A percentile compares a stretch with the other conserved stretches of the same genome.
These are phyloP conservation scores for Dactylellina cionopaga DNA, from an alignment of 2,329 filamentous ascomycete species.

Conservation along the genomic window DNA sequence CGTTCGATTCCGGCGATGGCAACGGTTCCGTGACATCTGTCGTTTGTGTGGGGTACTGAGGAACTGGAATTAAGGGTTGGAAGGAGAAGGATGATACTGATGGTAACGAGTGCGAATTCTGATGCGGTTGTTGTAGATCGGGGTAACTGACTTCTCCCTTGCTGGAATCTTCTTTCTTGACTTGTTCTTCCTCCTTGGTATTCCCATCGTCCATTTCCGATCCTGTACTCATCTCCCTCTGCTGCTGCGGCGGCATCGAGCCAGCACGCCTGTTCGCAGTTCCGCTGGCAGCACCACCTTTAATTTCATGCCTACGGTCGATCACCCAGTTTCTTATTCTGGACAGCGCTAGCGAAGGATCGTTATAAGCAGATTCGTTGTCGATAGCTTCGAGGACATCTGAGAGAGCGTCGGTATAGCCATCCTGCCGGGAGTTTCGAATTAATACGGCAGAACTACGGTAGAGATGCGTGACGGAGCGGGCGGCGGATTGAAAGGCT, in stretches of 20 bases:
- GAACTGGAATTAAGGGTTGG: constrained; percentile 23
- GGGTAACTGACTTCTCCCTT: neutral
- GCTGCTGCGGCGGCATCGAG: constrained; percentile 38
- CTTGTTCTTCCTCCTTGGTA: constrained; percentile 31
- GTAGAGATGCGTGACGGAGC: constrained; percentile 50
- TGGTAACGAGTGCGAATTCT: constrained; percentile 6
- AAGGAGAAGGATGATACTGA: constrained; percentile 37
- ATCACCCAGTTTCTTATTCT: constrained; percentile 53
- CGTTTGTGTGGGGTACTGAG: constrained; percentile 40
- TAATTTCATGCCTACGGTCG: constrained; percentile 43
- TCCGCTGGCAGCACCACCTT: constrained; percentile 13
- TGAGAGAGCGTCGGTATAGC: constrained; percentile 47
- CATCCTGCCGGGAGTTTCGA: constrained; percentile 41
- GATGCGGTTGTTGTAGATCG: constrained; percentile 31
- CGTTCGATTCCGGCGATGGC: constrained; percentile 31
- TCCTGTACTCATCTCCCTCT: constrained; percentile 46
- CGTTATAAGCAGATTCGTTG: constrained; percentile 47
- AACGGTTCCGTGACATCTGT: constrained; percentile 18
- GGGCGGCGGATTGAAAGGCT: constrained; percentile 44
- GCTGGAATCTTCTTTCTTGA: constrained; percentile 13
- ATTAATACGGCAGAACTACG: constrained; percentile 40
- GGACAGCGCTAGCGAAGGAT: constrained; percentile 41
- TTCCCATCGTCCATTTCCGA: constrained; percentile 38
- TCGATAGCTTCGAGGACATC: constrained; percentile 50
- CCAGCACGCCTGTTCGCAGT: neutral